A percentile compares a stretch with the other conserved stretches of the same genome.
Evolutionary conservation across 345 rosid species (phyloP).

Genomic region (Viola odorata): DNA sequence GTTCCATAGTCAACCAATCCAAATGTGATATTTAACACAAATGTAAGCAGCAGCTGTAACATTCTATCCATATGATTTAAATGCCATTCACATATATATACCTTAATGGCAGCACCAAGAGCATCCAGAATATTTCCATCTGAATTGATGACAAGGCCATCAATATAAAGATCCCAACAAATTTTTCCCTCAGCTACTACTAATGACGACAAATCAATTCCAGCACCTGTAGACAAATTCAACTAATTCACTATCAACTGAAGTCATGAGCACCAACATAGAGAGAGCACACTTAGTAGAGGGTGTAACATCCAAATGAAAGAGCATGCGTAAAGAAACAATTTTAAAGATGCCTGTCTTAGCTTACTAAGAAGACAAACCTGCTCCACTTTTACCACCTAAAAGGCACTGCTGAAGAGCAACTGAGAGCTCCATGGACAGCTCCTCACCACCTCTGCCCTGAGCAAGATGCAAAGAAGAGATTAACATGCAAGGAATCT

Average conservation of each 20-base stretch:
- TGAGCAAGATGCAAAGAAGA: constrained; percentile 19
- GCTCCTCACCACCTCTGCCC: constrained; percentile 95
- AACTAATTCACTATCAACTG: constrained; percentile 10
- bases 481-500: constrained; percentile 2
- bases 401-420: constrained; percentile 71
- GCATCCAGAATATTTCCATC: constrained; percentile 84
- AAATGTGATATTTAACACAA: background rate
- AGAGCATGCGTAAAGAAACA: background rate
- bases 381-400: constrained; percentile 92
- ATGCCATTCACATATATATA: constrained; percentile 9
- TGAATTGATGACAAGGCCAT: constrained; percentile 78
- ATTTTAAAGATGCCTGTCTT: background rate
- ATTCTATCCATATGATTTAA: background rate
- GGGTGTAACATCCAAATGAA: background rate
- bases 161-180: constrained; percentile 91
- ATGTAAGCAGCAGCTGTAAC: background rate
- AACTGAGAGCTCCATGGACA: constrained; percentile 71
- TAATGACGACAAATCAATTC: constrained; percentile 69
- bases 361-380: constrained; percentile 26
- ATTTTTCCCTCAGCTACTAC: constrained; percentile 72
- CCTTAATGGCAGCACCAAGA: constrained; percentile 81
- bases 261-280: background rate
- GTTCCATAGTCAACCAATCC: background rate
- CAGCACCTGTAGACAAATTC: constrained; percentile 52
- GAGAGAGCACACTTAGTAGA: background rate